phyloP scores from a whole-genome alignment of 306 rosid genomes.

The Prunus dulcis region DNA sequence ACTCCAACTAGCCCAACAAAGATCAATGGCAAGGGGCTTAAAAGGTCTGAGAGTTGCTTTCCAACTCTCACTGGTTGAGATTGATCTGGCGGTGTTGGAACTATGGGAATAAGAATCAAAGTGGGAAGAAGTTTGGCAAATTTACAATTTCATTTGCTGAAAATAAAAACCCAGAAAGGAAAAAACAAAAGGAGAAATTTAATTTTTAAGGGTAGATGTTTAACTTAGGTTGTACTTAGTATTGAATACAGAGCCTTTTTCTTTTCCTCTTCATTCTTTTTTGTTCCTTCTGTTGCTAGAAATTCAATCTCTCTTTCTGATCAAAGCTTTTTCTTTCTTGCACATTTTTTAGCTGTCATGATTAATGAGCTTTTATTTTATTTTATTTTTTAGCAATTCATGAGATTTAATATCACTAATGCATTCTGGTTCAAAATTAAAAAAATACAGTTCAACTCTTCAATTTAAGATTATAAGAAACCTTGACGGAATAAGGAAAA shows the following conservation, averaged over 20 bases:
- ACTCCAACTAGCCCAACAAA: conserved; percentile 57
- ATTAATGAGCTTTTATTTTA: background rate
- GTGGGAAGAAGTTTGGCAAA: conserved; percentile 4
- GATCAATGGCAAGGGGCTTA: conserved; percentile 37
- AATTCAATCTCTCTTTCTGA: background rate
- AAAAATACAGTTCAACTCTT: background rate
- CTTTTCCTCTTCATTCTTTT: background rate
- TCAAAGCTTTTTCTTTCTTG: background rate
- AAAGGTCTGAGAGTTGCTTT: conserved; percentile 72
- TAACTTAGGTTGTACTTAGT: conserved; percentile 16
- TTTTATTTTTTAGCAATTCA: too few relatives aligned
- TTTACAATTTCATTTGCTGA: conserved; percentile 26
- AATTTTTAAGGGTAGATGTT: conserved; percentile 6
- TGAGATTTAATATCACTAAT: background rate
- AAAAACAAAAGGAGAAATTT: conserved; percentile 6
- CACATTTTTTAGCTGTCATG: background rate
- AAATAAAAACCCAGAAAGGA: conserved; percentile 26
- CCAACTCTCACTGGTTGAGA: conserved; percentile 56
- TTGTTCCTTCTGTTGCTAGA: conserved; percentile 4
- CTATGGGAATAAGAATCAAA: conserved; percentile 9
- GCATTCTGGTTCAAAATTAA: background rate
- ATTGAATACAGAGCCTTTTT: conserved; percentile 31
- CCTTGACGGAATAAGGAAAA: too few relatives aligned
- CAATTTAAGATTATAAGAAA: too few relatives aligned
- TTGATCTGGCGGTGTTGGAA: conserved; percentile 6